Conservation (phyloP, 75 land plant genomes). For the Azolla pinnata region DNA sequence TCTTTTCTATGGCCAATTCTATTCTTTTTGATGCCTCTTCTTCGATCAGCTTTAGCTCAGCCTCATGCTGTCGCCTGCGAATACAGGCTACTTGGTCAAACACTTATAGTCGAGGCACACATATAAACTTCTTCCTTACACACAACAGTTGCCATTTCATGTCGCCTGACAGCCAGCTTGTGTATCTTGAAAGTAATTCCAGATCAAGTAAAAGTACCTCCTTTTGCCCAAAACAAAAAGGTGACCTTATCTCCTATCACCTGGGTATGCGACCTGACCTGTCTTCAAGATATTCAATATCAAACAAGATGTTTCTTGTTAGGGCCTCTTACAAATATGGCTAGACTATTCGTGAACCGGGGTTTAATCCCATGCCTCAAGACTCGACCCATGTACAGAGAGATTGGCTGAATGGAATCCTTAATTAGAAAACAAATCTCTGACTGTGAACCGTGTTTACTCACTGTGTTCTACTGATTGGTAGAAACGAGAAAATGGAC, state of each 20-base stretch:
- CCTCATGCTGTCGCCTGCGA: conserved; percentile 41
- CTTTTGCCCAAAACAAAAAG: background rate
- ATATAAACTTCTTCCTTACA: background rate
- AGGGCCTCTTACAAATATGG: conserved; percentile 2
- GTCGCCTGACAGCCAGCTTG: background rate
- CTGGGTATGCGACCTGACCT: background rate
- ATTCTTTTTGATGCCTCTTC: conserved; percentile 35
- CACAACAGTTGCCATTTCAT: background rate
- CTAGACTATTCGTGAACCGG: no score
- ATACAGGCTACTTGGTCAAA: background rate
- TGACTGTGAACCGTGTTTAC: no score
- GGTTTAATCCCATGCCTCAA: no score
- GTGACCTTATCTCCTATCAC: background rate
- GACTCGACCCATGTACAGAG: no score
- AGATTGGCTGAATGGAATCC: no score
- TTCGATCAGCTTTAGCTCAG: conserved; percentile 33
- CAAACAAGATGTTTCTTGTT: conserved; percentile 1
- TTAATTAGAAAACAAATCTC: no score
- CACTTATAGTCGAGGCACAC: no score
- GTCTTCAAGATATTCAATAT: conserved; percentile 5
- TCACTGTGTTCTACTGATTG: no score
- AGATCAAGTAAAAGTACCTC: conserved; percentile 4
- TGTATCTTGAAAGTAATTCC: background rate
- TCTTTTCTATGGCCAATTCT: conserved; percentile 31
- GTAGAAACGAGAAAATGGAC: no score